Evolutionary conservation across 202 grass and related monocot species (phyloP).

Genomic region (Brachypodium distachyon): DNA sequence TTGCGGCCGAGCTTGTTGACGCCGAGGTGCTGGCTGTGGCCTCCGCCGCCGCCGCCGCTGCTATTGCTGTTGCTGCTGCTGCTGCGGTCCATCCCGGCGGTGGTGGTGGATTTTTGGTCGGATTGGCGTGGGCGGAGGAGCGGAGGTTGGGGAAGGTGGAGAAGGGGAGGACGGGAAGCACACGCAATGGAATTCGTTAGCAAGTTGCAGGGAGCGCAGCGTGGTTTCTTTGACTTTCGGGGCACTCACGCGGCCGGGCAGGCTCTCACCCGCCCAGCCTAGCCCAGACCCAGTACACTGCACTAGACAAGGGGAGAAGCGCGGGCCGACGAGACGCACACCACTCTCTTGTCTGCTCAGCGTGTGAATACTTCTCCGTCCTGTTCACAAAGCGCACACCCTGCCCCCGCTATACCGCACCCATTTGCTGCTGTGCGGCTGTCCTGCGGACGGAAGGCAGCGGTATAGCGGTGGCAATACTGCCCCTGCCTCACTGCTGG

Average conservation of each 20-base stretch:
- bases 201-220: slow-evolving; percentile 17
- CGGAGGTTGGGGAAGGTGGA: not conserved
- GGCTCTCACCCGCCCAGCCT: no score
- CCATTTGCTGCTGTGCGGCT: no score
- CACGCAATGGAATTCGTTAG: slow-evolving; percentile 19
- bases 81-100: not conserved
- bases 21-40: slow-evolving; percentile 55
- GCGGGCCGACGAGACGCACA: no score
- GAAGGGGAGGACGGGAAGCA: not conserved
- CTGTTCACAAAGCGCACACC: no score
- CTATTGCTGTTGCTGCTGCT: slow-evolving; percentile 14
- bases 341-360: no score
- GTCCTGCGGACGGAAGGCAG: no score
- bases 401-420: no score
- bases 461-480: no score
- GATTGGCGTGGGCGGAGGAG: not conserved
- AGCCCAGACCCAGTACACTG: no score
- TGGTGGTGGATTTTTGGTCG: not conserved
- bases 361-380: no score
- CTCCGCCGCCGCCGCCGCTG: slow-evolving; percentile 13
- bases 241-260: not conserved
- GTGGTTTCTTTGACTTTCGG: slow-evolving; percentile 3
- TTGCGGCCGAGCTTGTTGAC: slow-evolving; percentile 76
- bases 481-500: no score
- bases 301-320: no score